Conservation (phyloP, 106 monocot species). For the Dendrobium nobile region DNA sequence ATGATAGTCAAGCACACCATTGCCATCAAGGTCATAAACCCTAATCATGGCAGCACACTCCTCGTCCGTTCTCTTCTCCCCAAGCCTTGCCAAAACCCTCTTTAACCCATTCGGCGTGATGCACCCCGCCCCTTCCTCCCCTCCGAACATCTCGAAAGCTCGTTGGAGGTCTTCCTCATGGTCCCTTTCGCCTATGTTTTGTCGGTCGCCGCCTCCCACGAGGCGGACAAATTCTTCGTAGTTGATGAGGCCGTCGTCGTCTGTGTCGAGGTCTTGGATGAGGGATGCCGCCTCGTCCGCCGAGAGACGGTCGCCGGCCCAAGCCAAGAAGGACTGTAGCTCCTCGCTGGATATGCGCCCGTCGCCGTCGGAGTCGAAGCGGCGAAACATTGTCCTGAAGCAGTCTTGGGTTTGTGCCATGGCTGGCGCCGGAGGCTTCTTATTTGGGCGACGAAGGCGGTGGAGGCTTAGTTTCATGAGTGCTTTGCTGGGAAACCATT, state of each 20-base stretch:
- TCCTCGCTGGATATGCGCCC: constrained; percentile 23
- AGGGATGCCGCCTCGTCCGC: constrained; percentile 9
- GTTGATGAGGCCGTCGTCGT: constrained; percentile 19
- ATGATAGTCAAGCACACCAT: constrained; percentile 32
- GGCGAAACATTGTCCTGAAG: constrained; percentile 16
- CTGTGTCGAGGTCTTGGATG: constrained; percentile 10
- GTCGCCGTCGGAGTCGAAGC: constrained; percentile 26
- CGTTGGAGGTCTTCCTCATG: constrained; percentile 23
- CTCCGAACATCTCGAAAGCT: constrained; percentile 38
- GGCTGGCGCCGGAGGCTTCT: neutral
- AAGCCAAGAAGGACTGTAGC: constrained; percentile 15
- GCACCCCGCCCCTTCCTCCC: constrained; percentile 21
- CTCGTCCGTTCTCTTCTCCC: constrained; percentile 25
- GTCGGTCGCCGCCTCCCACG: constrained; percentile 11
- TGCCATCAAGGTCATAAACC: constrained; percentile 38
- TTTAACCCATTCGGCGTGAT: constrained; percentile 34
- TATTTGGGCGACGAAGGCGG: constrained; percentile 2
- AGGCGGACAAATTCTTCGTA: constrained; percentile 32
- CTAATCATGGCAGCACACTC: constrained; percentile 45
- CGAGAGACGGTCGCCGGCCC: constrained; percentile 17
- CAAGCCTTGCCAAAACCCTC: constrained; percentile 20
- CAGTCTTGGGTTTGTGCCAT: no score
- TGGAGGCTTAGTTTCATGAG: constrained; percentile 6
- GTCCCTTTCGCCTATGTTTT: neutral
- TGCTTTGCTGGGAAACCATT: constrained; percentile 18